Evolutionary conservation across 2,329 filamentous ascomycete species (phyloP).

Genomic region (Aspergillus puulaauensis): DNA sequence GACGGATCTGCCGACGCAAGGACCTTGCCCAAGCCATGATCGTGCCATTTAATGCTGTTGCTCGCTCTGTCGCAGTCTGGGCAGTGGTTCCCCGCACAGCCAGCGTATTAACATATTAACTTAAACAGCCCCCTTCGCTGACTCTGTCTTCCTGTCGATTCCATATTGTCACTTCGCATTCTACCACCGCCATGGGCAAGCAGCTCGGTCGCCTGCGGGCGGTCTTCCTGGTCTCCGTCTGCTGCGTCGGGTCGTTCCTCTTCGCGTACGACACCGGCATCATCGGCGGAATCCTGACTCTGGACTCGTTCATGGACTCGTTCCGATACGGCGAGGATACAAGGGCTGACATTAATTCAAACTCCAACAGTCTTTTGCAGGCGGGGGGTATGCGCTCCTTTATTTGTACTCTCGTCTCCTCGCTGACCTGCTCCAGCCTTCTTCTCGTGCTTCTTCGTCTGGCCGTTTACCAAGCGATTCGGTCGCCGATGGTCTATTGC

Average conservation of each 20-base stretch:
- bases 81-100: conserved; percentile 2
- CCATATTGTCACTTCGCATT: too few relatives aligned
- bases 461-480: conserved; percentile 45
- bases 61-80: background rate
- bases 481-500: conserved; percentile 49
- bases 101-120: background rate
- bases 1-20: background rate
- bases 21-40: background rate
- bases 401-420: too few relatives aligned
- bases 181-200: conserved; percentile 5
- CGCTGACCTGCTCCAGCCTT: conserved; percentile 39
- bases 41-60: background rate
- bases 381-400: conserved; percentile 33
- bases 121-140: background rate
- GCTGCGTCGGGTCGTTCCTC: conserved; percentile 22
- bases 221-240: conserved; percentile 5
- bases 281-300: conserved; percentile 46
- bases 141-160: background rate
- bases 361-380: conserved; percentile 51
- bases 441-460: conserved; percentile 51
- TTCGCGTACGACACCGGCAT: conserved; percentile 37
- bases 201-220: conserved; percentile 5
- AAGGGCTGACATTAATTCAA: conserved; percentile 45
- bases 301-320: conserved; percentile 43
- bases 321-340: conserved; percentile 37